Evolutionary conservation across 225 moss, liverwort and hornwort genomes (phyloP).

Genomic region (Pseudoscleropodium purum): DNA sequence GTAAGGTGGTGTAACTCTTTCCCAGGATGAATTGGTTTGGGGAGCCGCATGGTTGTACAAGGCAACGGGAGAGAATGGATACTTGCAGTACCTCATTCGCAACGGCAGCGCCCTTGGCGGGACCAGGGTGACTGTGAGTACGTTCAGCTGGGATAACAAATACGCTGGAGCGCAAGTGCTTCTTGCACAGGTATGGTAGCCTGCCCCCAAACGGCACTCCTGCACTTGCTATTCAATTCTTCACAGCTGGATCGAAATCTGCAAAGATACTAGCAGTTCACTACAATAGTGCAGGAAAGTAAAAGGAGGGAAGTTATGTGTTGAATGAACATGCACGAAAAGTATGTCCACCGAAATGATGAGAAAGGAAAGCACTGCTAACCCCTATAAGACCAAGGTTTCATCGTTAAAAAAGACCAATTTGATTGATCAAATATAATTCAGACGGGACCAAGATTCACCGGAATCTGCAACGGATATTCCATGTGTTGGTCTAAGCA

Average conservation of each 20-base stretch:
- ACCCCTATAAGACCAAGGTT: not conserved
- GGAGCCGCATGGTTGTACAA: conserved; percentile 69
- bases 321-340: not conserved
- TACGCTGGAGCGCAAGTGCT: conserved; percentile 72
- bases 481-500: not conserved
- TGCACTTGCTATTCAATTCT: not conserved
- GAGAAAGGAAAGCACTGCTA: not conserved
- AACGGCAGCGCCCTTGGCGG: conserved; percentile 42
- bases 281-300: not conserved
- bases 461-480: not conserved
- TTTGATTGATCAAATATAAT: not conserved
- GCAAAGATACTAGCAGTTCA: not conserved
- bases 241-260: not conserved
- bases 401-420: not conserved
- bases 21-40: conserved; percentile 74
- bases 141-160: conserved; percentile 76
- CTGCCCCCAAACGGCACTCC: not conserved
- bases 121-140: conserved; percentile 17
- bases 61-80: conserved; percentile 33
- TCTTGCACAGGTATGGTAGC: conserved; percentile 42
- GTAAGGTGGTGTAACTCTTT: not conserved
- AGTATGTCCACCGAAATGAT: not conserved
- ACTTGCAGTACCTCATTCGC: conserved; percentile 40
- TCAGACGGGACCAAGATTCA: not conserved
- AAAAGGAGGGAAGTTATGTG: not conserved